Percentiles rank a stretch among this genome's conserved stretches.
phyloP scores from a whole-genome alignment of 169 alveolate species.

The Eimeria zaria region DNA sequence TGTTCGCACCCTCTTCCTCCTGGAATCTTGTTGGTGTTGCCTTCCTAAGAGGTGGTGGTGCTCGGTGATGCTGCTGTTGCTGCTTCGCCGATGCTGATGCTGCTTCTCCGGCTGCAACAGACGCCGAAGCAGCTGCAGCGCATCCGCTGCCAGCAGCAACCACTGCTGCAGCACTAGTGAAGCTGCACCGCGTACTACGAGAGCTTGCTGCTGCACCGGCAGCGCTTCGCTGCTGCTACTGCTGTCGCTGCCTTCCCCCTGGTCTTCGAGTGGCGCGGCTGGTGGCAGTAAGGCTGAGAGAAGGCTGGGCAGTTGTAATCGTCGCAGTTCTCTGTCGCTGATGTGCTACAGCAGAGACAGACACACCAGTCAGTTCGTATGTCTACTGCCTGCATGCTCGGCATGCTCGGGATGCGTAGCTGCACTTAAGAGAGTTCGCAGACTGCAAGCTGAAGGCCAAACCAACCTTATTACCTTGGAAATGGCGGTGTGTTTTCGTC shows the following conservation, averaged over 20 bases:
- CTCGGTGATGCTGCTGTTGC: conserved; percentile 14
- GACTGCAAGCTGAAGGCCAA: not conserved
- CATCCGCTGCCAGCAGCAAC: conserved; percentile 62
- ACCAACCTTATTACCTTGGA: not conserved
- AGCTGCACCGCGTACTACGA: conserved; percentile 74
- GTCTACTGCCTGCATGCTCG: not conserved
- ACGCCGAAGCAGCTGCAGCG: conserved; percentile 53
- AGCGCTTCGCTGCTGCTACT: not conserved
- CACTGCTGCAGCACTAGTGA: conserved; percentile 71
- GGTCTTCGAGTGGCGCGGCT: conserved; percentile 17
- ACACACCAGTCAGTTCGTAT: not conserved
- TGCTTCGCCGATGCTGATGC: conserved; percentile 29
- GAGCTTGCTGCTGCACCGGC: conserved; percentile 80
- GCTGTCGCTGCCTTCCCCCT: not conserved
- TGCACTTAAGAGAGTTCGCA: not conserved
- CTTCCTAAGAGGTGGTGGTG: conserved; percentile 22
- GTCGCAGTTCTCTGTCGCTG: conserved; percentile 56
- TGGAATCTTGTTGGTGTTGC: conserved; percentile 22
- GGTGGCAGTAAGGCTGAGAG: conserved; percentile 37
- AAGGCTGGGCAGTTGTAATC: conserved; percentile 42
- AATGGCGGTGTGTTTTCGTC: not conserved
- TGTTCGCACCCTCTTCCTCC: conserved; percentile 53
- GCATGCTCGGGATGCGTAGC: not conserved
- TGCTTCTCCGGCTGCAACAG: conserved; percentile 43
- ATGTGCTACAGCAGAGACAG: conserved; percentile 50